Percentiles rank a stretch among this genome's conserved stretches.
These are phyloP conservation scores for Heliamphora exappendiculata DNA, from an alignment of 148 eudicot species.

Conservation along the genomic window DNA sequence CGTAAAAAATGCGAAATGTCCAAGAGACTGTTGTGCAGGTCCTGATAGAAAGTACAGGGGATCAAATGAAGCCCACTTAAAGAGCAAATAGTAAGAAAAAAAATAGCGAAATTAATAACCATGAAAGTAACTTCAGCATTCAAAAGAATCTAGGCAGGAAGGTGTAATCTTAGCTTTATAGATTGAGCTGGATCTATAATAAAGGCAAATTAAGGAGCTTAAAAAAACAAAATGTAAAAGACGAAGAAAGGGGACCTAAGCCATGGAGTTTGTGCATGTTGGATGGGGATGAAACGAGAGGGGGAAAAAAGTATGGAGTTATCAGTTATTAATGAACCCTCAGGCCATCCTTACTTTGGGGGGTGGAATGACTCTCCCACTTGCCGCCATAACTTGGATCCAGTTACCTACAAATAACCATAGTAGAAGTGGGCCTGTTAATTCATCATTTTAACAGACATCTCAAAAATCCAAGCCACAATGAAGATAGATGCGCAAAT, in stretches of 20 bases:
- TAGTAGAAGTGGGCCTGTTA: background rate
- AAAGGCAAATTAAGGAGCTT: background rate
- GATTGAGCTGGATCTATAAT: background rate
- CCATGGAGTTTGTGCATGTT: background rate
- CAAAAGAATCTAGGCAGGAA: background rate
- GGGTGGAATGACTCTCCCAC: slow-evolving; percentile 91
- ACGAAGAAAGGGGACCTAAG: background rate
- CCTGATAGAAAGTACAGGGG: slow-evolving; percentile 37
- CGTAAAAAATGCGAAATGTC: slow-evolving; percentile 95
- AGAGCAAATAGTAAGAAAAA: background rate
- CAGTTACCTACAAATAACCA: slow-evolving; percentile 51
- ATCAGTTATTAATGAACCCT: background rate
- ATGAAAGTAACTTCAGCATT: background rate
- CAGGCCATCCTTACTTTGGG: slow-evolving; percentile 58
- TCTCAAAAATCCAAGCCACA: slow-evolving; percentile 7
- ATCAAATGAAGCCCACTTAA: slow-evolving; percentile 3
- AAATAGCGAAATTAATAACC: background rate
- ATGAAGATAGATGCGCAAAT: no score
- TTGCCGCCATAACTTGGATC: slow-evolving; percentile 83
- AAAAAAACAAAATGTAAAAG: background rate
- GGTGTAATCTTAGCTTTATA: background rate
- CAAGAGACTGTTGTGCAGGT: slow-evolving; percentile 98
- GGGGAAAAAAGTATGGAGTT: background rate
- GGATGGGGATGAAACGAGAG: background rate
- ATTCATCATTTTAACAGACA: background rate